A percentile compares a stretch with the other conserved stretches of the same genome.
Conservation (phyloP, 2,329 filamentous ascomycete species). For the Curvularia sp. region DNA sequence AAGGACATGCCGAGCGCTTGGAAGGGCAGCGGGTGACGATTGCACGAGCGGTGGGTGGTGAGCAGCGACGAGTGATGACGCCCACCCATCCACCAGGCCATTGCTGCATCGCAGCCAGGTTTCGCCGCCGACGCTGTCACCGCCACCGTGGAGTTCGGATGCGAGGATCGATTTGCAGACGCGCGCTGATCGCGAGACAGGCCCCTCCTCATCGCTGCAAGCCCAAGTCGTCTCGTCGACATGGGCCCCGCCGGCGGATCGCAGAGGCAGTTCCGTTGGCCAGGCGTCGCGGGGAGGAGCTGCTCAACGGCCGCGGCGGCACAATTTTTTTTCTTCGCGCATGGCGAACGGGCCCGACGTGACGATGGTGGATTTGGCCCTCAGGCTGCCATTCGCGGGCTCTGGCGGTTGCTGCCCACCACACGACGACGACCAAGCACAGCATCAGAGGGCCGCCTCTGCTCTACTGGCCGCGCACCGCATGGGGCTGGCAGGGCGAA, state of each 20-base stretch:
- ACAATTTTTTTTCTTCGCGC: slow-evolving; percentile 36
- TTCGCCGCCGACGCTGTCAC: slow-evolving; percentile 27
- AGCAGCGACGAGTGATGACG: slow-evolving; percentile 25
- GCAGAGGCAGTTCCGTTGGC: slow-evolving; percentile 5
- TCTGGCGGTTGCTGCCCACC: slow-evolving; percentile 5
- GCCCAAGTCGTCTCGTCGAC: slow-evolving; percentile 2
- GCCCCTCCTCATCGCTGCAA: slow-evolving; percentile 16
- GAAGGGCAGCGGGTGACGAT: slow-evolving; percentile 29
- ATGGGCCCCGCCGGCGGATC: slow-evolving; percentile 16
- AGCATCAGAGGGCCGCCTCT: neutral
- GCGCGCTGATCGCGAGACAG: slow-evolving; percentile 23
- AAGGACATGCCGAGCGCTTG: slow-evolving; percentile 26
- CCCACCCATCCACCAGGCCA: slow-evolving; percentile 13
- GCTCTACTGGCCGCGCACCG: neutral
- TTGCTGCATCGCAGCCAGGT: slow-evolving; percentile 7
- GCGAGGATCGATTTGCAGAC: slow-evolving; percentile 24
- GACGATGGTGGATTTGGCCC: slow-evolving; percentile 7
- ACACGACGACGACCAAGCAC: slow-evolving; percentile 7
- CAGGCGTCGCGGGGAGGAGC: slow-evolving; percentile 25
- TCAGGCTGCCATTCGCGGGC: slow-evolving; percentile 12
- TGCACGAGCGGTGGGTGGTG: slow-evolving; percentile 21
- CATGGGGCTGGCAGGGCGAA: neutral
- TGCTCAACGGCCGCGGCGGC: slow-evolving; percentile 26
- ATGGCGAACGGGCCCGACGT: slow-evolving; percentile 23
- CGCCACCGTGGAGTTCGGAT: slow-evolving; percentile 23